phyloP scores from a whole-genome alignment of 768 basidiomycete species.

The Exidia glandulosa region DNA sequence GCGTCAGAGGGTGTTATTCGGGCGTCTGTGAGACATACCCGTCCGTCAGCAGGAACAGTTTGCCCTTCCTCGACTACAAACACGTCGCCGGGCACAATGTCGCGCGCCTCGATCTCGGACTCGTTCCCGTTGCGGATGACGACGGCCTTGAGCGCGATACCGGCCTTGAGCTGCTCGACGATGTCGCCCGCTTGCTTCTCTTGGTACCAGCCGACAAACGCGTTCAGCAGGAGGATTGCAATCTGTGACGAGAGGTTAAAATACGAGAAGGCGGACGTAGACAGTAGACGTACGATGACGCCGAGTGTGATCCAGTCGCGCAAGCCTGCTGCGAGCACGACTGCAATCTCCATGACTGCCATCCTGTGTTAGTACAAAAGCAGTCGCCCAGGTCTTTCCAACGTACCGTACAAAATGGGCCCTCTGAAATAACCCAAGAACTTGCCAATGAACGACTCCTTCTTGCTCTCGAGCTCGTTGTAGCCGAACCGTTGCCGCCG shows the following conservation, averaged over 20 bases:
- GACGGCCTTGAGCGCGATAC: conserved; percentile 27
- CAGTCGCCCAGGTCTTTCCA: too few relatives aligned
- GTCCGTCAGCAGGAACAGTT: conserved; percentile 36
- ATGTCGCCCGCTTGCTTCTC: conserved; percentile 41
- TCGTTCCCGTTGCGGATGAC: conserved; percentile 32
- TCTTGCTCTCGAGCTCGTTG: conserved; percentile 33
- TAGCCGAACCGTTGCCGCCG: conserved; percentile 26
- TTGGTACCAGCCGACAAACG: conserved; percentile 36
- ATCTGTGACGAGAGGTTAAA: conserved; percentile 14
- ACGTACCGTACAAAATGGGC: conserved; percentile 25
- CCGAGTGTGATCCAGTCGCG: conserved; percentile 40
- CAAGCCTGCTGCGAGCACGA: conserved; percentile 33
- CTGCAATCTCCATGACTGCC: conserved; percentile 35
- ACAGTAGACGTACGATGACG: conserved; percentile 28
- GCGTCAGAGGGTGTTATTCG: too few relatives aligned
- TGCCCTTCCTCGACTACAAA: conserved; percentile 31
- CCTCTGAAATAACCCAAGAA: conserved; percentile 35
- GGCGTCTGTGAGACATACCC: conserved; percentile 14
- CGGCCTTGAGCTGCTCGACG: conserved; percentile 37
- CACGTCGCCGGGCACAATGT: conserved; percentile 35
- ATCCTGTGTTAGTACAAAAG: too few relatives aligned
- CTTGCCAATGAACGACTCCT: conserved; percentile 32
- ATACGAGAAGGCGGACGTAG: neutral
- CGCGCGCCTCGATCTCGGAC: conserved; percentile 31
- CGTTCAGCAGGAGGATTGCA: conserved; percentile 31